Evolutionary conservation across 2,329 filamentous ascomycete genomes (phyloP), one percentile per base, ranked within the genome.

Genomic region (Periglandula ipomoeae): DNA sequence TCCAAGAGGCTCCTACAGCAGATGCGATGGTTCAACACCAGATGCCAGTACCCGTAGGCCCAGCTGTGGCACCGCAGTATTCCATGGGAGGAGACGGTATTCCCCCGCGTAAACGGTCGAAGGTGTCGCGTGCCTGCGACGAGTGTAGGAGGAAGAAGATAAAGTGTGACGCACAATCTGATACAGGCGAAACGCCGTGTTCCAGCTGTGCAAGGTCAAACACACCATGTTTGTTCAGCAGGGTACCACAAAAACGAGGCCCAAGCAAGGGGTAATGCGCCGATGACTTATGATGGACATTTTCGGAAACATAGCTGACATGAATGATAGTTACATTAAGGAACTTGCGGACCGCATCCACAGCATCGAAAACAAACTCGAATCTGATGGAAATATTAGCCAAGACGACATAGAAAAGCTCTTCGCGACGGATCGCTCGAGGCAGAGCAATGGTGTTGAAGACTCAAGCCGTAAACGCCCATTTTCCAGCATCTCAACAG

Each of bases 81-180:
- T 65, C 67, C 20, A 62, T 70, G 43, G 74, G 74, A n/a, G n/a
- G n/a, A 35, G 82, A 84, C 53, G 74, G 74, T 50, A 81, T 81
- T 10, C 78, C 82, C 13, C 84, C 84, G 0, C 74, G 84, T 53
- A 93, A 93, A 64, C 76, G 89, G 51, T 87, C 85, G 5, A 95
- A 95, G 65, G 88, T 93, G 5, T 94, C 89, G 10, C 78, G 89
- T 34, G 89, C 89, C 2, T 95, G 89, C 59, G 89, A 95, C 61
- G 88, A 94, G 62, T 95, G 89, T 62, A 78, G 89, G 39, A 79
- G 89, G 48, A 94, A 94, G 67, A 94, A 91, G 71, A 88, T 94
- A 51, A 87, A 89, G 60, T 95, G 89, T 59, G 89, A 95, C 67
- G 86, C 88, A 4, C 78, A 81, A 52, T 83, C 84, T 8, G 87